Base-by-base conservation (phyloP, 805 yeast species). In the Candida andamanensis region DNA sequence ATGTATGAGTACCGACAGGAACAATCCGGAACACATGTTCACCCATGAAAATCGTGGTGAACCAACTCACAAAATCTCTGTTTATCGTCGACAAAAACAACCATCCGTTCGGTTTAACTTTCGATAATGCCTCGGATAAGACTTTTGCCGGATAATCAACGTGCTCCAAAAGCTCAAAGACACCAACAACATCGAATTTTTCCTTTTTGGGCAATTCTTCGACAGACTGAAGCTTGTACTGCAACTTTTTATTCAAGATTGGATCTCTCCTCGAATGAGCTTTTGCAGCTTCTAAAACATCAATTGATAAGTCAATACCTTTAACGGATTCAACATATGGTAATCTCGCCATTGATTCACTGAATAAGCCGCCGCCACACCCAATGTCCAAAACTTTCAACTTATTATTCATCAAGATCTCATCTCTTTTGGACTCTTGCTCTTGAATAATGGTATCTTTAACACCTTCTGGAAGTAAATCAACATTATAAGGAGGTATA, bases 291-390 rank as follows among this genome's bases (percentile, higher is more conserved):
- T 71, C 72, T 12, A 92, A 50, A 6, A 89, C 95, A 26, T 86
- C 95, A 0, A 72, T 68, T 0, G 97, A 83, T 48, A 90, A 67
- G 57, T 92, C 99, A 26, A 90, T 74, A 2, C 95, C 99, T 29
- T 63, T 68, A 4, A 92, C 96, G 1, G 62, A 51, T 8, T 66
- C 52, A 4, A 85, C 75, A 37, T 72, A 72, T 4, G 72, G 71
- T 45, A 84, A 59, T 43, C 99, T 66, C 0, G 95, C 96, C 50
- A 92, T 56, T 0, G 90, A 79, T 52, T 92, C 99, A 4, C 89
- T 66, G 13, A 92, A 61, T 16, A 92, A 79, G 0, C 98, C 99
- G n/a, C 98, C 99, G 13, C 99, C 99, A 55, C 98, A 92, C 1
- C 99, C 99, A 32, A 92, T 78, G 52, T 92, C 99, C 35, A 92